Percentiles rank a stretch among this genome's conserved stretches.
These are phyloP conservation scores for Puccinia horiana DNA, from an alignment of 1,284 basidiomycete species.

Conservation along the genomic window DNA sequence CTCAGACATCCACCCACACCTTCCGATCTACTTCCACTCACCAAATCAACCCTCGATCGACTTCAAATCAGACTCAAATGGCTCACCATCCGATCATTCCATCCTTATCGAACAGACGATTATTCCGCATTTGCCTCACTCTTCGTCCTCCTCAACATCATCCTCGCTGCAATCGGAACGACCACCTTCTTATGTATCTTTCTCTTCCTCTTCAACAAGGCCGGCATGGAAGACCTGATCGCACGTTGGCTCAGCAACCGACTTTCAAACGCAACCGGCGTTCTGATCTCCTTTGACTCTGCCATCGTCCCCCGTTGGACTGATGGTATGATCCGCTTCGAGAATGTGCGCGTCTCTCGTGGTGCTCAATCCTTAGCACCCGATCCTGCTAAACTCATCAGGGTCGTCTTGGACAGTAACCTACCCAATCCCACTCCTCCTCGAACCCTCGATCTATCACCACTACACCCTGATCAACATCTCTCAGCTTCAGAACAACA, in stretches of 20 bases:
- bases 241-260: slow-evolving; percentile 89
- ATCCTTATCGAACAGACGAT: slow-evolving; percentile 94
- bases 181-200: slow-evolving; percentile 95
- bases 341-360: slow-evolving; percentile 91
- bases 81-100: slow-evolving; percentile 93
- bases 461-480: slow-evolving; percentile 44
- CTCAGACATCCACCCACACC: slow-evolving; percentile 53
- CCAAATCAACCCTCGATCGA: slow-evolving; percentile 85
- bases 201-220: slow-evolving; percentile 82
- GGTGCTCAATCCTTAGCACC: slow-evolving; percentile 58
- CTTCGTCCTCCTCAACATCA: slow-evolving; percentile 87
- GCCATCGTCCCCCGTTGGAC: slow-evolving; percentile 95
- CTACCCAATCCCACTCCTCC: neutral
- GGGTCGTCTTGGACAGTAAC: slow-evolving; percentile 51
- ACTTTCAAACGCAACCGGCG: slow-evolving; percentile 86
- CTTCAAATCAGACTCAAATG: slow-evolving; percentile 92
- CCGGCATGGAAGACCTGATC: slow-evolving; percentile 88
- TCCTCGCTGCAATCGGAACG: slow-evolving; percentile 91
- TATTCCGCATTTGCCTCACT: slow-evolving; percentile 94
- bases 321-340: slow-evolving; percentile 90
- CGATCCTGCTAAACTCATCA: slow-evolving; percentile 44
- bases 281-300: slow-evolving; percentile 93
- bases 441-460: slow-evolving; percentile 58
- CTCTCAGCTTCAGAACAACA: slow-evolving; percentile 41
- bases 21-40: slow-evolving; percentile 76